A percentile compares a stretch with the other conserved stretches of the same genome.
phyloP scores from a whole-genome alignment of 1,284 basidiomycete genomes.

The Cryptococcus depauperatus region DNA sequence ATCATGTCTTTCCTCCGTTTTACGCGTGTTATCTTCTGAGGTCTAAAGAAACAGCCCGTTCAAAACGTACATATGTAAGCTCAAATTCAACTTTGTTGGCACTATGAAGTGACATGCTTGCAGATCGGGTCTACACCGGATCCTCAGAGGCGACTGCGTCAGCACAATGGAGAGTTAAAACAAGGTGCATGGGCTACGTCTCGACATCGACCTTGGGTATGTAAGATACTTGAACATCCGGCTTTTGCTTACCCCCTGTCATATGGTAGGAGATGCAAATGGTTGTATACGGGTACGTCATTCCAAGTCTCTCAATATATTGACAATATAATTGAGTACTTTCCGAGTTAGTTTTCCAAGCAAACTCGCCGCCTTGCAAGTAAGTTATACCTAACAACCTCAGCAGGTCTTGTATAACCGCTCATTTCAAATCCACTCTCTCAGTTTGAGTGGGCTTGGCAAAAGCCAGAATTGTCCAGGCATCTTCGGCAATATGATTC shows the following conservation, averaged over 20 bases:
- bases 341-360: constrained; percentile 59
- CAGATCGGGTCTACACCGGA: constrained; percentile 78
- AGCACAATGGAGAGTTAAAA: constrained; percentile 74
- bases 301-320: not conserved
- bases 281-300: constrained; percentile 59
- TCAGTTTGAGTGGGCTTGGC: constrained; percentile 94
- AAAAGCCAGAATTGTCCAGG: constrained; percentile 54
- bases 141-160: constrained; percentile 67
- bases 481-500: constrained; percentile 35
- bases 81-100: not conserved
- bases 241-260: not conserved
- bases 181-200: constrained; percentile 70
- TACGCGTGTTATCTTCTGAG: constrained; percentile 84
- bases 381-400: constrained; percentile 12
- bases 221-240: too few relatives aligned
- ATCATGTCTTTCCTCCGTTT: constrained; percentile 63
- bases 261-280: constrained; percentile 58
- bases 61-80: constrained; percentile 52
- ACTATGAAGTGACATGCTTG: constrained; percentile 32
- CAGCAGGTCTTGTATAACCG: not conserved
- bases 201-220: constrained; percentile 65
- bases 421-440: too few relatives aligned
- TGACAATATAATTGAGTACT: not conserved
- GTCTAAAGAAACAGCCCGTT: constrained; percentile 53
- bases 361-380: constrained; percentile 63